Evolutionary conservation across 2,329 filamentous ascomycete genomes (phyloP).

Genomic region (Gliomastix tumulicola): DNA sequence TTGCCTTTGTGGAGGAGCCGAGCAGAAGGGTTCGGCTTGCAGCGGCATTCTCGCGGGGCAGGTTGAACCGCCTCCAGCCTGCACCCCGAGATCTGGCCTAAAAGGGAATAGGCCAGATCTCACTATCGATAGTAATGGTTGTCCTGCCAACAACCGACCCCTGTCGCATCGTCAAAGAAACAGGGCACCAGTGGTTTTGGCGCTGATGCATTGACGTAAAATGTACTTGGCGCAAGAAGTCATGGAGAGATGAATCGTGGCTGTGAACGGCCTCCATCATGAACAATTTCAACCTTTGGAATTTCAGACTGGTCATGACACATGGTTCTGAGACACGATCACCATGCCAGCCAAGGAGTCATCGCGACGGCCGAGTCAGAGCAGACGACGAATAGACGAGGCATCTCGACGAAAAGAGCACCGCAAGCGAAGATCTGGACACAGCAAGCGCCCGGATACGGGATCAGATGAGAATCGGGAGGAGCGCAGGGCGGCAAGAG

Average conservation of each 20-base stretch:
- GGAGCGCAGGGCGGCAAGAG: slow-evolving; percentile 3
- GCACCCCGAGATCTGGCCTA: not conserved
- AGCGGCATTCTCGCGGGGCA: slow-evolving; percentile 25
- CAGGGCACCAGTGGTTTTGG: no score
- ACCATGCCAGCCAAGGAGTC: slow-evolving; percentile 7
- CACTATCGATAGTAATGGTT: no score
- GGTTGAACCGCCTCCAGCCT: slow-evolving; percentile 1
- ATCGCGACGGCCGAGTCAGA: slow-evolving; percentile 19
- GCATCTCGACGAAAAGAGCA: slow-evolving; percentile 24
- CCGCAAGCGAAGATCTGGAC: slow-evolving; percentile 26
- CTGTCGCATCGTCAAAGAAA: no score
- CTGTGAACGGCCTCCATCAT: no score
- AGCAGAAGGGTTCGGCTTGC: no score
- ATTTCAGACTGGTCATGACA: no score
- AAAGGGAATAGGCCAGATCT: no score
- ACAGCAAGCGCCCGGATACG: slow-evolving; percentile 17
- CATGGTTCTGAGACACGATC: not conserved
- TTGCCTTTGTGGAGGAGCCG: not conserved
- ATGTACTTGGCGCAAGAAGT: no score
- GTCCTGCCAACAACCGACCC: slow-evolving; percentile 25
- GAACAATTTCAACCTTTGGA: no score
- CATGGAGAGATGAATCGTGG: no score
- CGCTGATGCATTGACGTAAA: no score
- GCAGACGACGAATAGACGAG: slow-evolving; percentile 18
- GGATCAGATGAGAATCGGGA: slow-evolving; percentile 23